Conservation (phyloP, 1,284 basidiomycete species). For the Cryptococcus jaspeensis region DNA sequence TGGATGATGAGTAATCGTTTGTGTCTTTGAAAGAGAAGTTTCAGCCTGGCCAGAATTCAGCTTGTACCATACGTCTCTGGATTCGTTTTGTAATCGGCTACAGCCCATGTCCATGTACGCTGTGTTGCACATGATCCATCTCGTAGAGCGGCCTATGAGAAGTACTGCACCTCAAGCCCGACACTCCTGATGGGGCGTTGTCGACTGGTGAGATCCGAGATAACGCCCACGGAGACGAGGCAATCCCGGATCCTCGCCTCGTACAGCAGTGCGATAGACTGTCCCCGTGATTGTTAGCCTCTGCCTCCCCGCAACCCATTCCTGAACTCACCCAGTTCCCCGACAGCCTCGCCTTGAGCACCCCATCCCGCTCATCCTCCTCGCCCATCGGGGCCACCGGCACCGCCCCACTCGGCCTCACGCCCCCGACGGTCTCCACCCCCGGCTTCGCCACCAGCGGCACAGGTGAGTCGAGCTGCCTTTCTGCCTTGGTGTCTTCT, state of each 20-base stretch:
- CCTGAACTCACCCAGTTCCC: conserved; percentile 70
- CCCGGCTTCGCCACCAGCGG: conserved; percentile 7
- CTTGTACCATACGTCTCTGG: background rate
- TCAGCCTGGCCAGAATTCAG: no score
- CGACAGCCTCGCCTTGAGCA: conserved; percentile 83
- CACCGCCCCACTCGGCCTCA: no score
- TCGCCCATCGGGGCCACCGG: background rate
- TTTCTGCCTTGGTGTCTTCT: conserved; percentile 11
- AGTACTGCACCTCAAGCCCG: conserved; percentile 88
- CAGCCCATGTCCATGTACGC: background rate
- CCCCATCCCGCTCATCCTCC: conserved; percentile 57
- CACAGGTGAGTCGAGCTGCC: conserved; percentile 16
- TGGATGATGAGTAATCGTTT: conserved; percentile 17
- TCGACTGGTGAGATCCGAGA: conserved; percentile 80
- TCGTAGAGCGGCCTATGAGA: conserved; percentile 48
- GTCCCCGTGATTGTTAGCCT: no score
- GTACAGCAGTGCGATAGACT: conserved; percentile 90
- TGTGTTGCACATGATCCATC: background rate
- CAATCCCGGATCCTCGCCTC: conserved; percentile 88
- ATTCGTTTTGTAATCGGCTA: background rate
- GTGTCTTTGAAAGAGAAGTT: no score
- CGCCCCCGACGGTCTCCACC: no score
- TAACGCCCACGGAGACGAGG: conserved; percentile 81
- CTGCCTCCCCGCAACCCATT: no score
- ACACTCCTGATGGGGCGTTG: conserved; percentile 81